A percentile compares a stretch with the other conserved stretches of the same genome.
Evolutionary conservation across 1,139 yeast genomes (phyloP).

Genomic region (Pichia kudriavzevii): DNA sequence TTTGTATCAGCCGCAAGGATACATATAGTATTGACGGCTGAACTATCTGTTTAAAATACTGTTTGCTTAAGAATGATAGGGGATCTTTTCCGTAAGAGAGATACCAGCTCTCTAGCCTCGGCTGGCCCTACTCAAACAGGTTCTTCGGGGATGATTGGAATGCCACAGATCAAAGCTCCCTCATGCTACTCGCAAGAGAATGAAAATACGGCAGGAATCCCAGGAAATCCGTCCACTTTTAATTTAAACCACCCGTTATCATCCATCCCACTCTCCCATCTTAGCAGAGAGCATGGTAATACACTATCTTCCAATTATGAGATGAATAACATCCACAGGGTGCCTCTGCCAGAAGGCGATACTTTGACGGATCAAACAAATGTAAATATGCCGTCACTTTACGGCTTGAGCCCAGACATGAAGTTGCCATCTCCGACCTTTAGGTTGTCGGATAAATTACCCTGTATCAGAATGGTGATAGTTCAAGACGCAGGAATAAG

Average conservation of each 20-base stretch:
- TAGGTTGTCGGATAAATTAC: constrained; percentile 30
- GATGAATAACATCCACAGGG: too few relatives aligned
- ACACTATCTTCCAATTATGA: too few relatives aligned
- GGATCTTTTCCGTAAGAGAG: constrained; percentile 10
- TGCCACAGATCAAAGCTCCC: too few relatives aligned
- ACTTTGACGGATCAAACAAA: constrained; percentile 12
- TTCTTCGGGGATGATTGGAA: constrained; percentile 1
- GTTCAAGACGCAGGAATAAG: constrained; percentile 51
- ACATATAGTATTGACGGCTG: too few relatives aligned
- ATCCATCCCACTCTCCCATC: too few relatives aligned
- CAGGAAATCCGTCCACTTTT: too few relatives aligned
- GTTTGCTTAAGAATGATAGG: constrained; percentile 10
- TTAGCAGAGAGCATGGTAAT: too few relatives aligned
- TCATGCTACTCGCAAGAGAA: too few relatives aligned
- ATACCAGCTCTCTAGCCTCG: not conserved
- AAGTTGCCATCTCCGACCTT: constrained; percentile 16
- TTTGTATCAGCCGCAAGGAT: too few relatives aligned
- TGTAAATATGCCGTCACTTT: constrained; percentile 19
- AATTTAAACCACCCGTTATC: too few relatives aligned
- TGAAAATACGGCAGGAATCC: too few relatives aligned
- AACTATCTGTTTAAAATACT: too few relatives aligned
- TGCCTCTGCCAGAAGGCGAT: constrained; percentile 13
- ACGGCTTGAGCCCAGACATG: constrained; percentile 19
- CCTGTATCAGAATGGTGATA: constrained; percentile 38
- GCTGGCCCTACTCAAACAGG: not conserved